Conservation (phyloP, 2,329 filamentous ascomycete genomes). For the Fusarium sulawesiense region DNA sequence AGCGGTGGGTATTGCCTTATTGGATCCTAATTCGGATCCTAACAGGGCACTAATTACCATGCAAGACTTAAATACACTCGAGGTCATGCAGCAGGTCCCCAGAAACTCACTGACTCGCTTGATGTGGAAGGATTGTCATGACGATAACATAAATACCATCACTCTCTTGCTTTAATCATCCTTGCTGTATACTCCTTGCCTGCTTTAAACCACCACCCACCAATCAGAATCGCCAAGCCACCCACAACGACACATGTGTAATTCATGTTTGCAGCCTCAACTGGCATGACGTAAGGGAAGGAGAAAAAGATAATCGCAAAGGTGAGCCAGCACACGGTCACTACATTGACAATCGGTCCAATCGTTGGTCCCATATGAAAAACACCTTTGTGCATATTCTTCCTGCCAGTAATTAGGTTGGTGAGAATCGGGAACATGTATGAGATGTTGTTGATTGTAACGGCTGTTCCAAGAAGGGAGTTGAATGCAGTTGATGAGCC, state of each 20-base stretch:
- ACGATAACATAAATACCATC: too few species aligned
- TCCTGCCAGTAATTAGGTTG: background rate
- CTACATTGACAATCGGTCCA: background rate
- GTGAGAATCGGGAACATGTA: conserved; percentile 13
- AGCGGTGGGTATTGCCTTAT: too few species aligned
- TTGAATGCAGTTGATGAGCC: conserved; percentile 15
- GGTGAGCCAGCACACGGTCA: background rate
- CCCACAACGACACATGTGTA: conserved; percentile 13
- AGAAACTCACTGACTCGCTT: too few species aligned
- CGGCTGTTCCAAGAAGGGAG: conserved; percentile 2
- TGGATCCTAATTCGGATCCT: too few species aligned
- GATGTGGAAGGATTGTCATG: too few species aligned
- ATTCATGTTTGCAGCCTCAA: conserved; percentile 15
- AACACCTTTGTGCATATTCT: conserved; percentile 11
- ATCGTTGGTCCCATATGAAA: conserved; percentile 3
- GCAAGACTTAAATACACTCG: too few species aligned
- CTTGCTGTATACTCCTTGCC: background rate
- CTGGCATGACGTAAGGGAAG: conserved; percentile 8
- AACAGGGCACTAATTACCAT: too few species aligned
- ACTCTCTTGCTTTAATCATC: background rate
- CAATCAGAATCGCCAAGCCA: background rate
- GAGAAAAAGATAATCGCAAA: conserved; percentile 20
- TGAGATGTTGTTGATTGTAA: conserved; percentile 10
- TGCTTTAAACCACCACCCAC: background rate
- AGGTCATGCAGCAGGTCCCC: too few species aligned